Percentiles rank a stretch among this genome's conserved stretches.
Evolutionary conservation across 345 rosid genomes (phyloP).

Genomic region (Eucalyptus urophylla): DNA sequence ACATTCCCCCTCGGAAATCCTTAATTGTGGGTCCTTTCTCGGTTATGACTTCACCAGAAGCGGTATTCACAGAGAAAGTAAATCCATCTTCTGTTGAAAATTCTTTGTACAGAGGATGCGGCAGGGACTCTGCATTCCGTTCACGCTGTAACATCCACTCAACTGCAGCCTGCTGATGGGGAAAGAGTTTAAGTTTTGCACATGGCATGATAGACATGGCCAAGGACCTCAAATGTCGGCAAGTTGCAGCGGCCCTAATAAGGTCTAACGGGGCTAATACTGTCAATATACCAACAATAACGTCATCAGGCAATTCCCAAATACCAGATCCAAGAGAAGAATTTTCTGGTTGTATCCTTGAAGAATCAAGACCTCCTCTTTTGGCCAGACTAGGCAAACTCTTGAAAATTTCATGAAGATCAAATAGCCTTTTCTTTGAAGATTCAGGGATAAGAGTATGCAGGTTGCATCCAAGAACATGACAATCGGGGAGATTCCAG

Average conservation of each 20-base stretch:
- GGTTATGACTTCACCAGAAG: slow-evolving; percentile 57
- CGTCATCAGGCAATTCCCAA: slow-evolving; percentile 68
- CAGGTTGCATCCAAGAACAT: slow-evolving; percentile 67
- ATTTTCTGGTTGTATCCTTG: slow-evolving; percentile 32
- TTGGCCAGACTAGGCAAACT: slow-evolving; percentile 47
- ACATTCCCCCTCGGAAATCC: slow-evolving; percentile 93
- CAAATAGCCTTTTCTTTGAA: slow-evolving; percentile 45
- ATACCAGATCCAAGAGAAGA: slow-evolving; percentile 34
- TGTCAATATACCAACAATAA: slow-evolving; percentile 38
- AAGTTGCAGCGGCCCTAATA: slow-evolving; percentile 53
- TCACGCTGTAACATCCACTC: slow-evolving; percentile 95
- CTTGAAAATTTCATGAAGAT: slow-evolving; percentile 74
- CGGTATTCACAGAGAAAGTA: slow-evolving; percentile 41
- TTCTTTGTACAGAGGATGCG: slow-evolving; percentile 60
- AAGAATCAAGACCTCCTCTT: slow-evolving; percentile 16
- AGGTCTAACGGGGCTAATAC: slow-evolving; percentile 55
- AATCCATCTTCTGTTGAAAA: slow-evolving; percentile 71
- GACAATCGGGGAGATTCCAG: slow-evolving; percentile 71
- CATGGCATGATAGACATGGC: slow-evolving; percentile 65
- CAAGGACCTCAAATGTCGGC: slow-evolving; percentile 64
- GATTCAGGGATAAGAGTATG: slow-evolving; percentile 31
- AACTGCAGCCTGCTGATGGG: slow-evolving; percentile 92
- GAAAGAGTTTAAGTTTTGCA: slow-evolving; percentile 80
- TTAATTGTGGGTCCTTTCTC: slow-evolving; percentile 54
- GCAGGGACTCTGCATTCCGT: slow-evolving; percentile 35